Evolutionary conservation across 2,329 filamentous ascomycete species (phyloP).

Genomic region (Penicillium thymicola): DNA sequence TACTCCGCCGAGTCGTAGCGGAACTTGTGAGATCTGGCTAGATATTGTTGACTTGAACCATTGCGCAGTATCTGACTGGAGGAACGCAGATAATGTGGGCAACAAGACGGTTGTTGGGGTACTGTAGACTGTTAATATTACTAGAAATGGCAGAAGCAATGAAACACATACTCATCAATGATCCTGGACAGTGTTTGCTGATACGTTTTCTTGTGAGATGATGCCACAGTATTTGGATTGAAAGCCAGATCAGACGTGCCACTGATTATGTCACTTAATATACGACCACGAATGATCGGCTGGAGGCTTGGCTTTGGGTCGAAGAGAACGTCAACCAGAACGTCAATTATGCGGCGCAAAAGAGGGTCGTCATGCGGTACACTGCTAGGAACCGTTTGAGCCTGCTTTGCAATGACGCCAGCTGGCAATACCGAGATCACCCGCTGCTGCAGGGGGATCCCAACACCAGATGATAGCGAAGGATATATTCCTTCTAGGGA

Average conservation of each 20-base stretch:
- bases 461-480: constrained; percentile 42
- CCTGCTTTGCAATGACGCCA: constrained; percentile 42
- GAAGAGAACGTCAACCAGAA: constrained; percentile 31
- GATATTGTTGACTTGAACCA: constrained; percentile 43
- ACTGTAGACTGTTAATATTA: constrained; percentile 25
- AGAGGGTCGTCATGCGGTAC: constrained; percentile 29
- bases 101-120: constrained; percentile 37
- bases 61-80: constrained; percentile 33
- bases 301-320: constrained; percentile 38
- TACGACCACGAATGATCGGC: constrained; percentile 37
- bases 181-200: constrained; percentile 27
- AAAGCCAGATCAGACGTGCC: constrained; percentile 39
- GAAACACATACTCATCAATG: constrained; percentile 34
- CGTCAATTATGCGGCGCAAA: constrained; percentile 30
- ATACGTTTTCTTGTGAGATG: constrained; percentile 19
- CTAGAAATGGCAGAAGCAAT: not conserved
- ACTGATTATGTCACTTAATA: constrained; percentile 42
- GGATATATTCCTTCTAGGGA: constrained; percentile 47
- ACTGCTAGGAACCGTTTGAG: constrained; percentile 14
- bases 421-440: constrained; percentile 44
- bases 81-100: constrained; percentile 37
- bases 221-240: constrained; percentile 28
- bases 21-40: constrained; percentile 37
- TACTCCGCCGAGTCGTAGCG: constrained; percentile 41
- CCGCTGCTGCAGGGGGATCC: constrained; percentile 44